Evolutionary conservation across 331 rosid species (phyloP), one percentile per base, ranked within the genome.

Genomic region (Acacia pycnantha): DNA sequence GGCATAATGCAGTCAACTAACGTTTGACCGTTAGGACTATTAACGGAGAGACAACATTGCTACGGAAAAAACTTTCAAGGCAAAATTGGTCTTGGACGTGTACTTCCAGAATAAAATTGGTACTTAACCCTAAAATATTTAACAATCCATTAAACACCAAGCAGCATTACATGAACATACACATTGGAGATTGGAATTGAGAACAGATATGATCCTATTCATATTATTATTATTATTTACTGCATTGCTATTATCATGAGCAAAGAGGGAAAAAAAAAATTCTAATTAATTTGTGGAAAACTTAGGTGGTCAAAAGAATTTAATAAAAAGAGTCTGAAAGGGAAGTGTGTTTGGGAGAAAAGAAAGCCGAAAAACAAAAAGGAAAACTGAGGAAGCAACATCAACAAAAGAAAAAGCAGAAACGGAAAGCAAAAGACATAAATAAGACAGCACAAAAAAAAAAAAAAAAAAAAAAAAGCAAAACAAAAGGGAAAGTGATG

Each of bases 291-390:
- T 22, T 2, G 27, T 8, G 27, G 62, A 13, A 21, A 54, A 7
- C 11, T 8, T n/a, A 2, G 64, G 14, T n/a, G 66, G 66, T 59
- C 66, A 59, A 59, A 59, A 59, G 66, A 59, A 24, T 24, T 24
- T 2, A 24, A 59, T 58, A 13, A 62, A 62, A 5, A 14, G 69
- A 62, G 40, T 27, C 14, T 13, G 69, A 62, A 62, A 62, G 26
- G 24, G 59, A 15, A 6, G 70, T 82, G 87, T 84, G 88, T 74
- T 88, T 79, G 70, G 88, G 82, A 51, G 62, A 84, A 89, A 89
- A 88, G 85, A 83, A 84, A 87, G 85, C 84, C 80, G 70, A 78
- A 87, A 92, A 91, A 88, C 89, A 21, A 90, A 90, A 94, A 90
- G 88, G 89, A 80, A 86, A 80, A 62, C 83, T 58, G 65, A 22